Conservation (phyloP, 768 basidiomycete genomes). For the Postia placenta region DNA sequence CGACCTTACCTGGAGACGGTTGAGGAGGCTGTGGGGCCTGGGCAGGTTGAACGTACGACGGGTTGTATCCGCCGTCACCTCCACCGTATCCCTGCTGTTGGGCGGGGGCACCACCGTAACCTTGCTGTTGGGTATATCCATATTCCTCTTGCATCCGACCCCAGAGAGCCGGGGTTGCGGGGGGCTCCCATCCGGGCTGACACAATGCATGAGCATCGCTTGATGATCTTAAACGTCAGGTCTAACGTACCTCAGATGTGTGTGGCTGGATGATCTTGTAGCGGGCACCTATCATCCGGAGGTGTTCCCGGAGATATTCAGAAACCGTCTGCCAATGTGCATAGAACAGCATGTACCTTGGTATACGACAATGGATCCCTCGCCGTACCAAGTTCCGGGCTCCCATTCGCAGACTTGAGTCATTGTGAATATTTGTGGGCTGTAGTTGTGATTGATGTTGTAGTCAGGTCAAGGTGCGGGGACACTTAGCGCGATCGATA, state of each 20-base stretch:
- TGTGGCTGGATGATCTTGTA: slow-evolving; percentile 76
- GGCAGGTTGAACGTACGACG: slow-evolving; percentile 5
- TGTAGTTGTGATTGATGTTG: not conserved
- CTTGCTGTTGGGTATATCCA: slow-evolving; percentile 10
- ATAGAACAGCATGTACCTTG: slow-evolving; percentile 34
- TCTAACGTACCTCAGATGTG: slow-evolving; percentile 55
- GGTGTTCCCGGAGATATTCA: not conserved
- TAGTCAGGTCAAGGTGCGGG: not conserved
- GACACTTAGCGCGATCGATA: not conserved
- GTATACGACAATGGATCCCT: slow-evolving; percentile 48
- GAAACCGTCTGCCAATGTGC: not conserved
- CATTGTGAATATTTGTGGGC: not conserved
- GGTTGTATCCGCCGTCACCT: slow-evolving; percentile 9
- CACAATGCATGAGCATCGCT: slow-evolving; percentile 1
- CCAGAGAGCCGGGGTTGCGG: slow-evolving; percentile 61
- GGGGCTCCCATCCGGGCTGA: slow-evolving; percentile 66
- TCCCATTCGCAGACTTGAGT: slow-evolving; percentile 39
- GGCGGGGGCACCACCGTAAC: slow-evolving; percentile 4
- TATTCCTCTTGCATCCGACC: slow-evolving; percentile 37
- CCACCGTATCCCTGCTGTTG: slow-evolving; percentile 17
- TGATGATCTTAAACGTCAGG: not conserved
- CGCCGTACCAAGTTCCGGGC: slow-evolving; percentile 55
- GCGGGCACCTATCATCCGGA: slow-evolving; percentile 32
- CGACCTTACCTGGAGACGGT: not conserved
- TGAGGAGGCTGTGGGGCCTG: not conserved